These are phyloP conservation scores for Coccomyxa sp. DNA, from an alignment of 139 green algal genomes.

Conservation along the genomic window DNA sequence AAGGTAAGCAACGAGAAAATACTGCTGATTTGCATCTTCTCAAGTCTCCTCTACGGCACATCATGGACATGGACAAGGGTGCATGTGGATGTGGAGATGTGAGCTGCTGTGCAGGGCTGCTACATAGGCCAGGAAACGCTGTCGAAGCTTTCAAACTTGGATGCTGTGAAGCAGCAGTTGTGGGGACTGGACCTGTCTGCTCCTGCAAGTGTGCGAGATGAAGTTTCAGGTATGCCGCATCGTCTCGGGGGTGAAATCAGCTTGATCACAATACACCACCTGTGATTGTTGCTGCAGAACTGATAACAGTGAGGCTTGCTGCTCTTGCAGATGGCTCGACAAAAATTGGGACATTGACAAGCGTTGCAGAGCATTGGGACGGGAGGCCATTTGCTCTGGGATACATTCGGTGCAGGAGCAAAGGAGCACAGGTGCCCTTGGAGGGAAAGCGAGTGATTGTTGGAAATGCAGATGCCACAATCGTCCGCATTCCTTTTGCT, in stretches of 20 bases:
- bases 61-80: constrained; percentile 22
- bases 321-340: constrained; percentile 16
- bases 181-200: constrained; percentile 49
- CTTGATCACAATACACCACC: not conserved
- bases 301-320: constrained; percentile 16
- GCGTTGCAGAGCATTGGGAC: constrained; percentile 20
- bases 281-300: not conserved
- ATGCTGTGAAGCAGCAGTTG: constrained; percentile 66
- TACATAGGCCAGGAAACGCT: constrained; percentile 71
- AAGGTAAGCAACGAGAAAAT: constrained; percentile 48
- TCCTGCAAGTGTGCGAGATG: not conserved
- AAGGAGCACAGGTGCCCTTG: constrained; percentile 33
- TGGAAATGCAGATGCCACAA: not conserved
- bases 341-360: constrained; percentile 36
- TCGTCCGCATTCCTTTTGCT: not conserved
- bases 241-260: not conserved
- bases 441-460: constrained; percentile 21
- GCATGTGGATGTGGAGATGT: not conserved
- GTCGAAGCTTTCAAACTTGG: constrained; percentile 48
- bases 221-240: not conserved
- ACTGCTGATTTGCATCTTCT: not conserved
- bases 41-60: constrained; percentile 6
- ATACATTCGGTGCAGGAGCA: constrained; percentile 45
- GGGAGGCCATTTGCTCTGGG: constrained; percentile 45
- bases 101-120: constrained; percentile 17